phyloP scores from a whole-genome alignment of 306 rosid species.

The Inga oerstediana region DNA sequence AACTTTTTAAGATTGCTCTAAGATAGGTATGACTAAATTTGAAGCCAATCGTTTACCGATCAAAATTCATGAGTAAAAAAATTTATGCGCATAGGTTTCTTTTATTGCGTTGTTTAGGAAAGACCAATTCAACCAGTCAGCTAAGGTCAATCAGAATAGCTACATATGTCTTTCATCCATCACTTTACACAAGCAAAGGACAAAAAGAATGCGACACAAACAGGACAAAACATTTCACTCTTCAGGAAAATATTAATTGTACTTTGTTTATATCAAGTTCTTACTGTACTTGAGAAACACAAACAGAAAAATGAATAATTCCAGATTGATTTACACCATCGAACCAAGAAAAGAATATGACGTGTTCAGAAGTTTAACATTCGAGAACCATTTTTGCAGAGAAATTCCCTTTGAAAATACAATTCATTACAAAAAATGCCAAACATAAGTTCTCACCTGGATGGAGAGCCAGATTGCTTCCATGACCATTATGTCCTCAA shows the following conservation, averaged over 20 bases:
- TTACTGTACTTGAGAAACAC: not conserved
- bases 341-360: not conserved
- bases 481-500: constrained; percentile 98
- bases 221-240: not conserved
- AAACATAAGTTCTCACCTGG: constrained; percentile 58
- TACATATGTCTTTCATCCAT: not conserved
- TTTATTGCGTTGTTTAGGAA: not conserved
- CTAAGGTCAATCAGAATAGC: not conserved
- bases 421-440: not conserved
- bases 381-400: not conserved
- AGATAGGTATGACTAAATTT: not conserved
- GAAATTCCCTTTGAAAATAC: not conserved
- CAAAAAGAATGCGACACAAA: not conserved
- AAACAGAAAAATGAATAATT: constrained; percentile 4
- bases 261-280: constrained; percentile 5
- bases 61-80: not conserved
- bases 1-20: not conserved
- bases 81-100: not conserved
- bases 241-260: constrained; percentile 10
- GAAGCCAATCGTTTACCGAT: not conserved
- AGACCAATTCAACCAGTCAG: not conserved
- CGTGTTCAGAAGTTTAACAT: not conserved
- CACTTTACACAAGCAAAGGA: not conserved
- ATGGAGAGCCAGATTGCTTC: constrained; percentile 99
- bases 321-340: not conserved